Base-by-base conservation (phyloP, 805 yeast species). In the Cyberlindnera meyerae region DNA sequence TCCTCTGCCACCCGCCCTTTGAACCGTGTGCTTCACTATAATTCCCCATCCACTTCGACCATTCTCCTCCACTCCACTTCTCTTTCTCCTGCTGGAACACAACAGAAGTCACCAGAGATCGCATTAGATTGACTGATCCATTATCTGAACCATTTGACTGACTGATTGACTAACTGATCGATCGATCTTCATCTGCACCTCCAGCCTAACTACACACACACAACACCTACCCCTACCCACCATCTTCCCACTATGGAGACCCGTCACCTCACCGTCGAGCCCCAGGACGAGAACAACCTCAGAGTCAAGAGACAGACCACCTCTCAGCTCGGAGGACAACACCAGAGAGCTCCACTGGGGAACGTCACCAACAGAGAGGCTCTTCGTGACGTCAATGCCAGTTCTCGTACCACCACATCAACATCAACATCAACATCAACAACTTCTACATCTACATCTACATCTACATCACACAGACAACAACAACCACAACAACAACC, bases 371-470 rank as follows among this genome's bases (percentile, higher is more conserved):
- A 42, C 53, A 61, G 51, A 51, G 22, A 20, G 9, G 22, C 22
- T 9, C 22, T 20, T 20, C 9, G 9, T 9, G 9, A 8, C 14
- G 11, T 6, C 7, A n/a, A 12, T 6, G 14, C 27, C 27, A 24
- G 14, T 24, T 6, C 7, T 8, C 27, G 14, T 6, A 27, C 18
- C 6, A 27, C 7, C 8, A 27, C 9, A 13, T 6, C 16, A 7
- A 11, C 18, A 7, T 8, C 18, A 24, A 24, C 27, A 24, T 11
- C 27, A 12, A 14, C 46, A 78, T 72, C 80, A 11, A 79, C 75
- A 34, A 49, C 55, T 38, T 49, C 51, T 6, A 54, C 55, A 5
- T 49, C 54, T n/a, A n/a, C n/a, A n/a, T n/a, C 9, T 45, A 49
- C 2, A 47, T 43, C 17, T 44, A 44, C 27, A 37, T 49, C 29